These are phyloP conservation scores for Phytophthora tentaculata DNA, from an alignment of 352 stramenopile genomes.

Conservation along the genomic window DNA sequence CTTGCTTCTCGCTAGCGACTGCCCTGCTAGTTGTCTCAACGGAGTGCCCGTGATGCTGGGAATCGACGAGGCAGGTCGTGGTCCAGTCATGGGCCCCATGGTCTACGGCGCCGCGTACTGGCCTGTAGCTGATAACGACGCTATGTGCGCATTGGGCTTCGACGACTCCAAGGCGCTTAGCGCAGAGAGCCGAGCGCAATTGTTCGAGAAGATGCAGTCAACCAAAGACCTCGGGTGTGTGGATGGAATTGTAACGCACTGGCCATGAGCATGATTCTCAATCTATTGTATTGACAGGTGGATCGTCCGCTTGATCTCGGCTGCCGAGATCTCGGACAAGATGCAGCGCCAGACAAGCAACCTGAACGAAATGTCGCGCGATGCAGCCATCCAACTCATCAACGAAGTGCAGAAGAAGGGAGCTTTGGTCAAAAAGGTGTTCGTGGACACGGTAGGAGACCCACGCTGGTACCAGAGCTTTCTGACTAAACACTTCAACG, in stretches of 20 bases:
- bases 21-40: conserved; percentile 64
- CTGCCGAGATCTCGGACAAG: conserved; percentile 94
- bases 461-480: conserved; percentile 91
- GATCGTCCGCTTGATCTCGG: conserved; percentile 91
- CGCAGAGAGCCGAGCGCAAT: conserved; percentile 79
- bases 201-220: conserved; percentile 91
- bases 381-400: conserved; percentile 94
- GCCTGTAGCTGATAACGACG: conserved; percentile 66
- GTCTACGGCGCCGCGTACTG: conserved; percentile 95
- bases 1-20: conserved; percentile 65
- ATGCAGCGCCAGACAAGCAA: conserved; percentile 93
- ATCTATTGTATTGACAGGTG: conserved; percentile 57
- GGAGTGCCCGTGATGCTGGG: conserved; percentile 89
- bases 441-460: conserved; percentile 96
- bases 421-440: conserved; percentile 89
- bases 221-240: conserved; percentile 69
- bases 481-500: conserved; percentile 91
- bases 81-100: conserved; percentile 95
- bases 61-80: conserved; percentile 95
- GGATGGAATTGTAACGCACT: conserved; percentile 8
- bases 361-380: conserved; percentile 95
- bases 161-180: conserved; percentile 96
- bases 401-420: conserved; percentile 87
- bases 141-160: conserved; percentile 90
- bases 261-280: not conserved